Evolutionary conservation across 2,329 filamentous ascomycete genomes (phyloP), one percentile per base, ranked within the genome.

Genomic region (Tolypocladium cylindrosporum): DNA sequence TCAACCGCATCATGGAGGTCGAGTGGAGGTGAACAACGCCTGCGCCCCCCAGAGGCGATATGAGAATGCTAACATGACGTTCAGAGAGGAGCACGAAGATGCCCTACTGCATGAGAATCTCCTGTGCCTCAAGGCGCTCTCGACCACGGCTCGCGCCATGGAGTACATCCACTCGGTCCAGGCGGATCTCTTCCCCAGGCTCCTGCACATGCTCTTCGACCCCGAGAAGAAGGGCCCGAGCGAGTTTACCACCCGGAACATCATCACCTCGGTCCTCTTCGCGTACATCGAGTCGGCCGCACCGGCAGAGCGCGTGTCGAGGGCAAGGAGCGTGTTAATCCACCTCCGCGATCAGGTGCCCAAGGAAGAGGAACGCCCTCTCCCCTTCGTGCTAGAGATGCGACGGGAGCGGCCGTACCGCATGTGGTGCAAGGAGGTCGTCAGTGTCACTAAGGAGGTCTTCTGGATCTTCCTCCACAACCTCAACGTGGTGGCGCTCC

Each of bases 381-480:
- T 96, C 9, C 86, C 86, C 3, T 97, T 97, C 69, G 91, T 97
- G 53, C 77, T 93, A 27, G 89, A 92, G 60, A 97, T 97, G 85
- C 88, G 89, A 65, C 86, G 87, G 41, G 84, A 91, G 55, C 84
- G 93, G 0, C 93, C 93, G 0, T 99, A 97, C 72, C 88, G 91
- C 40, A 83, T 96, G 3, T 99, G 93, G 93, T 91, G 88, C 74
- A 94, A 92, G 72, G 94, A 99, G 74, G 85, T 93, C 21, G 87
- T 87, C 60, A 92, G 89, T 66, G 93, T 97, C 54, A 96, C 92
- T 48, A 97, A 97, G 72, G 93, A 99, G 71, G 93, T 97, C 36
- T 99, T 99, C 71, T 99, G 93, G 93, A 97, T 97, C 69, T 99
- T 97, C 75, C 80, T 97, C 57, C 93, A 97, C 73, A 89, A 96